Conservation (phyloP, 2,329 filamentous ascomycete genomes). For the Arthrinium puccinioides region DNA sequence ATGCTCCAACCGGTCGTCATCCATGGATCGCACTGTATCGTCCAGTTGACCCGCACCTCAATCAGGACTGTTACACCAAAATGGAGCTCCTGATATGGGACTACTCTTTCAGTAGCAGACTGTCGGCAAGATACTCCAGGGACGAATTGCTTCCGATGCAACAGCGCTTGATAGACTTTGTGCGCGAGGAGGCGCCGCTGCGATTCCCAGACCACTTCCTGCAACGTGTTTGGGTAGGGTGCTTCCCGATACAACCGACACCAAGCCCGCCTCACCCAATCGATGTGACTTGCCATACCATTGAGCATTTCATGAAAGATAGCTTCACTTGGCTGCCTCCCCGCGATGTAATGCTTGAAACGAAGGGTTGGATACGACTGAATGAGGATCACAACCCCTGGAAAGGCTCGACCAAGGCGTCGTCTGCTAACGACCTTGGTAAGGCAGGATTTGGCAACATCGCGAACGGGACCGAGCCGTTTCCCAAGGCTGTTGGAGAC, state of each 20-base stretch:
- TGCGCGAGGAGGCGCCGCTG: conserved; percentile 20
- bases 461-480: not conserved
- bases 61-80: conserved; percentile 13
- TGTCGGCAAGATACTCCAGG: conserved; percentile 6
- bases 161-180: conserved; percentile 30
- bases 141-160: conserved; percentile 36
- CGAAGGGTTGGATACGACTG: conserved; percentile 32
- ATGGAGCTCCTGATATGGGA: conserved; percentile 53
- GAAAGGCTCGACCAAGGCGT: not conserved
- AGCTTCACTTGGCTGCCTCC: conserved; percentile 29
- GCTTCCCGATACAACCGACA: conserved; percentile 2
- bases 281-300: conserved; percentile 32
- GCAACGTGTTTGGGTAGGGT: conserved; percentile 37
- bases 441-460: not conserved
- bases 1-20: conserved; percentile 22
- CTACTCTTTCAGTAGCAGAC: conserved; percentile 19
- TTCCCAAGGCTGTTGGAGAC: conserved; percentile 16
- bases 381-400: not conserved
- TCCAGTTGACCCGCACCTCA: conserved; percentile 28
- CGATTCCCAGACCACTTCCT: conserved; percentile 28
- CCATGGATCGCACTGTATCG: conserved; percentile 47
- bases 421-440: too few species aligned
- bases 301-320: conserved; percentile 25
- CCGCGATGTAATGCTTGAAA: conserved; percentile 14
- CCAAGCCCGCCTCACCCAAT: conserved; percentile 25